Percentiles rank a stretch among this genome's conserved stretches.
Conservation (phyloP, 345 rosid species). For the Gossypium herbaceum region DNA sequence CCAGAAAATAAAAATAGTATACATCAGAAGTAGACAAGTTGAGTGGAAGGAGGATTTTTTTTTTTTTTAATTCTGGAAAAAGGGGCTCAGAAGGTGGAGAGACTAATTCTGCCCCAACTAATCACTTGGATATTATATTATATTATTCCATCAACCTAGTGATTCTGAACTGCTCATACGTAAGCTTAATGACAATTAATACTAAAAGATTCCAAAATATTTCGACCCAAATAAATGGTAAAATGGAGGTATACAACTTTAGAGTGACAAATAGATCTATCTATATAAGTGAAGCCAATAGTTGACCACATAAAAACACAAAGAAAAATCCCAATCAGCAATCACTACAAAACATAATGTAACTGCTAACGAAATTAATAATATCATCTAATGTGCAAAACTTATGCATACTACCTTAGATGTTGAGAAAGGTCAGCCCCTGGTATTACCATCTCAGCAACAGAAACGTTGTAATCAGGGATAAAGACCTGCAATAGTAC, state of each 20-base stretch:
- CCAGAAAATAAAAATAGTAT: neutral
- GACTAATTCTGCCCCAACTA: neutral
- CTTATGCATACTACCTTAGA: slow-evolving; percentile 28
- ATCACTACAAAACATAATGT: neutral
- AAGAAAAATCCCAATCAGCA: neutral
- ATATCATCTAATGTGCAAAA: neutral
- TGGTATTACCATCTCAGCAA: slow-evolving; percentile 49
- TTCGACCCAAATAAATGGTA: neutral
- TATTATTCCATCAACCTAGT: slow-evolving; percentile 1
- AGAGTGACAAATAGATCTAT: neutral
- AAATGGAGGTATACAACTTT: neutral
- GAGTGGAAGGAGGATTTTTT: neutral
- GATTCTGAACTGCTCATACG: neutral
- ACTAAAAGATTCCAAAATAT: neutral
- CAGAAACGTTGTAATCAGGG: slow-evolving; percentile 50
- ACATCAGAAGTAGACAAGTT: neutral
- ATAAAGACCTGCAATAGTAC: slow-evolving; percentile 34
- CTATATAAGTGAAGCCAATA: neutral
- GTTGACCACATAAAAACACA: neutral
- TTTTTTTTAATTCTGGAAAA: neutral
- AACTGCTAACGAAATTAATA: neutral
- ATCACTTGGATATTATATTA: neutral
- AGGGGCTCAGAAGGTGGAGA: neutral
- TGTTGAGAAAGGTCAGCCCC: slow-evolving; percentile 53
- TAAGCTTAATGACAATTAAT: slow-evolving; percentile 1